Conservation (phyloP, 2,329 filamentous ascomycete genomes). For the Domatiomyces globalis region DNA sequence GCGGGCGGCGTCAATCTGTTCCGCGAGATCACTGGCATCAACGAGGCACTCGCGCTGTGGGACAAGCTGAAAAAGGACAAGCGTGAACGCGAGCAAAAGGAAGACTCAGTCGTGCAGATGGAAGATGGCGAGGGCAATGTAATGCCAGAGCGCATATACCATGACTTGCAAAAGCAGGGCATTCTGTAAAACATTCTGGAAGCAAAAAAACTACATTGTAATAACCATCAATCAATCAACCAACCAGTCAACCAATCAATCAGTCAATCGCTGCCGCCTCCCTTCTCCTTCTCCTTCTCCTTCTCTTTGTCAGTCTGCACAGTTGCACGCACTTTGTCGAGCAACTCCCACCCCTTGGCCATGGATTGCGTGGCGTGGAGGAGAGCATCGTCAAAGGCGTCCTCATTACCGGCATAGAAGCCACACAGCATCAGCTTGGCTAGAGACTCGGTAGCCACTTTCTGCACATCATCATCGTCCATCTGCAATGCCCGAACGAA, state of each 20-base stretch:
- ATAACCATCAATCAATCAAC: background rate
- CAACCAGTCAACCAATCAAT: slow-evolving; percentile 1
- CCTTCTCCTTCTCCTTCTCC: slow-evolving; percentile 20
- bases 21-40: slow-evolving; percentile 82
- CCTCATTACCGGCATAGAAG: slow-evolving; percentile 22
- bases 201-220: background rate
- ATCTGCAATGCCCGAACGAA: slow-evolving; percentile 44
- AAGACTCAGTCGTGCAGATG: slow-evolving; percentile 67
- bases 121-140: slow-evolving; percentile 95
- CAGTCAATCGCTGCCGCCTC: background rate
- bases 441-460: slow-evolving; percentile 35
- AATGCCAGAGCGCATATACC: slow-evolving; percentile 97
- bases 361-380: slow-evolving; percentile 30
- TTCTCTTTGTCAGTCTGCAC: slow-evolving; percentile 36
- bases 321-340: slow-evolving; percentile 34
- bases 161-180: slow-evolving; percentile 86
- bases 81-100: slow-evolving; percentile 53
- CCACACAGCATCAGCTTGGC: slow-evolving; percentile 36
- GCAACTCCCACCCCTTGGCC: slow-evolving; percentile 31
- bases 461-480: slow-evolving; percentile 37
- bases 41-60: slow-evolving; percentile 79
- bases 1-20: slow-evolving; percentile 64
- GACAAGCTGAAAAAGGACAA: slow-evolving; percentile 77
- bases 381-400: slow-evolving; percentile 44
- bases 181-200: slow-evolving; percentile 42